Evolutionary conservation across 495 filamentous ascomycete species (phyloP).

Genomic region (Ramalina peruviana): DNA sequence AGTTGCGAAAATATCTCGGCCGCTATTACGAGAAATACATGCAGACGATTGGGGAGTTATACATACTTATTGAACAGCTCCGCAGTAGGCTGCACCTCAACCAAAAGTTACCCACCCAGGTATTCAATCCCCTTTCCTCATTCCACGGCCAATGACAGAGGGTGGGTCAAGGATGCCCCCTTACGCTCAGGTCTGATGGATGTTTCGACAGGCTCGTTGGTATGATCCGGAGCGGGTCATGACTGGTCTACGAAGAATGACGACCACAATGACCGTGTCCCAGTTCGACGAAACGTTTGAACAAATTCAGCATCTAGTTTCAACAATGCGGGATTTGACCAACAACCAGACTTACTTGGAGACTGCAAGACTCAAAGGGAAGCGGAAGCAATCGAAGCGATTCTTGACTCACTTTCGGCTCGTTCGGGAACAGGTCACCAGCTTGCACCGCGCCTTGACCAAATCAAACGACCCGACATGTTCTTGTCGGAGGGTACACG

Average conservation of each 20-base stretch:
- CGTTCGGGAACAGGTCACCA: slow-evolving; percentile 14
- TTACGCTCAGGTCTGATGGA: background rate
- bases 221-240: slow-evolving; percentile 13
- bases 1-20: slow-evolving; percentile 13
- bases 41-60: slow-evolving; percentile 7
- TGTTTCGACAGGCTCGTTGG: slow-evolving; percentile 6
- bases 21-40: slow-evolving; percentile 12
- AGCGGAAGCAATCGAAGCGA: too few relatives aligned
- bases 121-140: too few relatives aligned
- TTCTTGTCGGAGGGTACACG: slow-evolving; percentile 13
- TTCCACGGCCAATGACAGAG: too few relatives aligned
- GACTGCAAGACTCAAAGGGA: slow-evolving; percentile 9
- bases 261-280: slow-evolving; percentile 7
- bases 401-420: too few relatives aligned
- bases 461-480: slow-evolving; percentile 11
- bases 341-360: background rate
- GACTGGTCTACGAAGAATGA: background rate
- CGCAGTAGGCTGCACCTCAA: slow-evolving; percentile 6
- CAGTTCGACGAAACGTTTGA: slow-evolving; percentile 3
- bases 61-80: background rate
- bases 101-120: background rate
- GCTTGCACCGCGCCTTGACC: slow-evolving; percentile 12
- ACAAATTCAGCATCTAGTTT: background rate
- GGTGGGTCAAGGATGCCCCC: too few relatives aligned
- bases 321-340: background rate